Percentiles rank a stretch among this genome's conserved stretches.
Evolutionary conservation across 2,329 filamentous ascomycete genomes (phyloP).

Genomic region (Xylariales sp.): DNA sequence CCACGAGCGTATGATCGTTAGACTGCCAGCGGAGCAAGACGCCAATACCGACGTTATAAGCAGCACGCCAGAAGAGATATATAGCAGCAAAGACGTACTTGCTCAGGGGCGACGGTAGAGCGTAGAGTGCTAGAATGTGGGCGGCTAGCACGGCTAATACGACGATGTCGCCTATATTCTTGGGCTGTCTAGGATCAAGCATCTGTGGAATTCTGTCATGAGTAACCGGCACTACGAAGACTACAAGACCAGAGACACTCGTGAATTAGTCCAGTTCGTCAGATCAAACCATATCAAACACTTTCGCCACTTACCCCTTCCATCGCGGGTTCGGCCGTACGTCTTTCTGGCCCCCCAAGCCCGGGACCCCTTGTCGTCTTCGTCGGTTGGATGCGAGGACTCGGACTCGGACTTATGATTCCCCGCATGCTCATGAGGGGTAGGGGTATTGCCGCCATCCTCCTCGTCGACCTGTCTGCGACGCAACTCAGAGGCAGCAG

Average conservation of each 20-base stretch:
- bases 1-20: conserved; percentile 83
- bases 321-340: conserved; percentile 90
- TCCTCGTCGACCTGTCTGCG: conserved; percentile 42
- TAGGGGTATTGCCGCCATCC: conserved; percentile 33
- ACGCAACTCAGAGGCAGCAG: conserved; percentile 40
- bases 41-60: conserved; percentile 95
- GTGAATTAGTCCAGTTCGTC: conserved; percentile 18
- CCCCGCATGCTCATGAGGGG: conserved; percentile 36
- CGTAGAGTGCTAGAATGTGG: conserved; percentile 79
- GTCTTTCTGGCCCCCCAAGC: conserved; percentile 70
- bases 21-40: conserved; percentile 90
- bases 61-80: conserved; percentile 91
- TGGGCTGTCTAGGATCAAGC: conserved; percentile 91
- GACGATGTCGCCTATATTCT: conserved; percentile 87
- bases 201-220: conserved; percentile 99
- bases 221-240: conserved; percentile 94
- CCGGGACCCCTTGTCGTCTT: conserved; percentile 35
- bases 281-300: background rate
- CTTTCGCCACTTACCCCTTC: conserved; percentile 75
- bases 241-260: conserved; percentile 59
- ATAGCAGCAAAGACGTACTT: conserved; percentile 82
- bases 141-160: conserved; percentile 82
- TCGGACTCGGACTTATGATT: conserved; percentile 2
- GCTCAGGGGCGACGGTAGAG: conserved; percentile 75
- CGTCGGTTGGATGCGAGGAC: conserved; percentile 4